Conservation (phyloP, 2,329 filamentous ascomycete species). For the Ophiostoma australiae region DNA sequence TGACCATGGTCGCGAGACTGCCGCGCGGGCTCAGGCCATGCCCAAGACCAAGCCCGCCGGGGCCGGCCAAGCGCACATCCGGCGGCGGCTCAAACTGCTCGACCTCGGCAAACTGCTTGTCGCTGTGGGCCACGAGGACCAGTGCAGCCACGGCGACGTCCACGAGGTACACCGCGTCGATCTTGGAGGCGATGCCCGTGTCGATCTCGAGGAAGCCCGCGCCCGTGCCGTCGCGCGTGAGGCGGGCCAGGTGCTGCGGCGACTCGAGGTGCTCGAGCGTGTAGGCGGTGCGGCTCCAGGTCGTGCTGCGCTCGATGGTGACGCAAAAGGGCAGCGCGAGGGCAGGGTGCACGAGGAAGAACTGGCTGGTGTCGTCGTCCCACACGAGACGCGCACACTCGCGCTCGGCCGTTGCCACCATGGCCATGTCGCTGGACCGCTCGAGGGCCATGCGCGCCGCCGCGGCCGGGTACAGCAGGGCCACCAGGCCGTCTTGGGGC, state of each 20-base stretch:
- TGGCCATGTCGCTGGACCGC: constrained; percentile 52
- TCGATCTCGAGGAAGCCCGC: constrained; percentile 58
- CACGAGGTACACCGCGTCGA: constrained; percentile 57
- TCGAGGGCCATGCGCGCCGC: constrained; percentile 61
- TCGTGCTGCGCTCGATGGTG: constrained; percentile 52
- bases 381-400: constrained; percentile 70
- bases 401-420: constrained; percentile 59
- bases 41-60: not conserved
- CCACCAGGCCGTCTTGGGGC: constrained; percentile 60
- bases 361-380: constrained; percentile 55
- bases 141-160: constrained; percentile 59
- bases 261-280: constrained; percentile 61
- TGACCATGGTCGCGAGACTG: constrained; percentile 28
- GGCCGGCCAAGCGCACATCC: not conserved
- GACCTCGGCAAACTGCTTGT: constrained; percentile 48
- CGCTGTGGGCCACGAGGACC: constrained; percentile 53
- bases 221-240: constrained; percentile 57
- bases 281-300: constrained; percentile 59
- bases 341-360: constrained; percentile 60
- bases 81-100: constrained; percentile 59
- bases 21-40: constrained; percentile 20
- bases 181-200: constrained; percentile 54
- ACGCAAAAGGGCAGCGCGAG: constrained; percentile 60
- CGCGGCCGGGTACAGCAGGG: constrained; percentile 62
- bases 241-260: constrained; percentile 54